Conservation (phyloP, 1,139 yeast genomes). For the Scheffersomyces insectosa region DNA sequence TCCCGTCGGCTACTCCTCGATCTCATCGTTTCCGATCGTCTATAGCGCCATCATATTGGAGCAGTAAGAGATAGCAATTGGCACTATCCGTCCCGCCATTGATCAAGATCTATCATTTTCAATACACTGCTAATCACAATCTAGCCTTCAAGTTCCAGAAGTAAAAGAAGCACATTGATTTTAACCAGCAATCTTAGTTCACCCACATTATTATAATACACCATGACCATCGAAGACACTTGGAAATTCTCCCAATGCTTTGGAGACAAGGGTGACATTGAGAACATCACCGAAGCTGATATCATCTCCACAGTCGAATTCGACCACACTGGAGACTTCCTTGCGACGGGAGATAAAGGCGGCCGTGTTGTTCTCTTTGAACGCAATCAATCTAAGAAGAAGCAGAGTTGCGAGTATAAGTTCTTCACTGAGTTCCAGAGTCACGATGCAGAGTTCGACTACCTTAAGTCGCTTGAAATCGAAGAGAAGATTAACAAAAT, state of each 20-base stretch:
- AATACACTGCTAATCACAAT: no score
- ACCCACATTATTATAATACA: background rate
- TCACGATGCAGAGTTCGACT: conserved; percentile 98
- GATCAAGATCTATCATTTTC: no score
- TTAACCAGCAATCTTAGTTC: no score
- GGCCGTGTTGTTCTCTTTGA: conserved; percentile 97
- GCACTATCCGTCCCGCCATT: no score
- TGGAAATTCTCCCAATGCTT: conserved; percentile 89
- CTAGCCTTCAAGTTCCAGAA: no score
- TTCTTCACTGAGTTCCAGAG: conserved; percentile 97
- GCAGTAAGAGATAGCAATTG: no score
- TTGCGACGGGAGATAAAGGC: conserved; percentile 98
- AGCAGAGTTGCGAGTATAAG: conserved; percentile 78
- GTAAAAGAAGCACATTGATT: no score
- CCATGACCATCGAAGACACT: conserved; percentile 25
- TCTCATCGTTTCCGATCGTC: no score
- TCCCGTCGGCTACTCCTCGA: no score
- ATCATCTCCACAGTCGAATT: conserved; percentile 97
- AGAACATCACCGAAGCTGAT: conserved; percentile 95
- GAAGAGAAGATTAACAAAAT: conserved; percentile 98
- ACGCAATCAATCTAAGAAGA: conserved; percentile 75
- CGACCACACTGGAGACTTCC: conserved; percentile 89
- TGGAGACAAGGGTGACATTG: conserved; percentile 98
- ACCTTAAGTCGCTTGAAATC: conserved; percentile 90
- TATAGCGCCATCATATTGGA: no score